Evolutionary conservation across 2,329 filamentous ascomycete species (phyloP).

Genomic region (Aspergillus sp.): DNA sequence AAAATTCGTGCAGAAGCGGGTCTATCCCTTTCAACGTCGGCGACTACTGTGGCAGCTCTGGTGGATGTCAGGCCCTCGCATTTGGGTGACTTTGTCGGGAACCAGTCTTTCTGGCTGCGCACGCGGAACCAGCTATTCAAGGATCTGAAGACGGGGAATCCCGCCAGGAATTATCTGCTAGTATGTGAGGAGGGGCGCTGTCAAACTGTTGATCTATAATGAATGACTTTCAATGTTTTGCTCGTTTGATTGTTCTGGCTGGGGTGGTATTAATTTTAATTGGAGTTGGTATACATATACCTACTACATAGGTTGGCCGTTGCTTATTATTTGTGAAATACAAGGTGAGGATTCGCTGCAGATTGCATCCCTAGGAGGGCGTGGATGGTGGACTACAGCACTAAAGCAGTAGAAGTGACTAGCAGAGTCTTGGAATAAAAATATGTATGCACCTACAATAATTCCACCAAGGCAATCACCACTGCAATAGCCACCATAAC

Average conservation of each 20-base stretch:
- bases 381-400: too few species aligned
- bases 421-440: too few species aligned
- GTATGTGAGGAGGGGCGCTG: constrained; percentile 41
- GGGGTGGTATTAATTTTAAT: not conserved
- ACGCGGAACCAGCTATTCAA: constrained; percentile 37
- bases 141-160: constrained; percentile 33
- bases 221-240: not conserved
- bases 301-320: too few species aligned
- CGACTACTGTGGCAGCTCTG: constrained; percentile 32
- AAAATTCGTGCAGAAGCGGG: constrained; percentile 37
- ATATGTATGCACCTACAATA: not conserved
- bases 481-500: not conserved
- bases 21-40: constrained; percentile 32
- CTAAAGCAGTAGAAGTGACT: too few species aligned
- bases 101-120: constrained; percentile 40
- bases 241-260: not conserved
- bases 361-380: too few species aligned
- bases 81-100: constrained; percentile 33
- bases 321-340: too few species aligned
- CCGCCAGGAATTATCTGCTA: constrained; percentile 39
- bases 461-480: too few species aligned
- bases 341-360: too few species aligned
- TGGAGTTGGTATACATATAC: not conserved
- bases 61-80: constrained; percentile 38
- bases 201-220: constrained; percentile 34